Conservation (phyloP, 2,329 filamentous ascomycete species). For the Triangularia setosa region DNA sequence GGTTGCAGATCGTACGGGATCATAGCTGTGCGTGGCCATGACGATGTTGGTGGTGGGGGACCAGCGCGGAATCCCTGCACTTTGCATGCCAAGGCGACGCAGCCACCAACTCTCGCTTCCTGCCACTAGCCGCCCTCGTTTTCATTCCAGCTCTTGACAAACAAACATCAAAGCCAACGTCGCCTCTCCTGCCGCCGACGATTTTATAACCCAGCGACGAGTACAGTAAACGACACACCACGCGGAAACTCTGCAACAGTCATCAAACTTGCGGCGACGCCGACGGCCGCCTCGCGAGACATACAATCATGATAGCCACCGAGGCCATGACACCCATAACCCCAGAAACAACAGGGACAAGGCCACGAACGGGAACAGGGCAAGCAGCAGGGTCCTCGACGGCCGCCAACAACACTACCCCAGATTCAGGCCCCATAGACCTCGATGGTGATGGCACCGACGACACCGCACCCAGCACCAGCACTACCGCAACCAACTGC, state of each 20-base stretch:
- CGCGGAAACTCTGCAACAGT: background rate
- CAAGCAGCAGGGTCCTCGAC: slow-evolving; percentile 11
- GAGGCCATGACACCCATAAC: slow-evolving; percentile 17
- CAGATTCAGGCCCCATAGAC: background rate
- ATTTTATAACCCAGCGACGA: background rate
- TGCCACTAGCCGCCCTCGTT: slow-evolving; percentile 1
- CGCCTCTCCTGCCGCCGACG: background rate
- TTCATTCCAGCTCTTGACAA: slow-evolving; percentile 1
- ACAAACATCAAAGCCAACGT: background rate
- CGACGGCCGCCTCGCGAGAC: background rate
- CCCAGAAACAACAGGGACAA: slow-evolving; percentile 8
- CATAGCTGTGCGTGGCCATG: slow-evolving; percentile 8
- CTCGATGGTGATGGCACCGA: background rate
- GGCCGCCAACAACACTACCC: background rate
- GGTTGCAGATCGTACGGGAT: slow-evolving; percentile 12
- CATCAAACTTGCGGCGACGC: background rate
- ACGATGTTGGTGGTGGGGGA: background rate
- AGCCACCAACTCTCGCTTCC: slow-evolving; percentile 2
- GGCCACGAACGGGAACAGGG: background rate
- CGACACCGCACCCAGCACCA: slow-evolving; percentile 4
- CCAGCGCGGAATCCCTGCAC: background rate
- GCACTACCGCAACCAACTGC: slow-evolving; percentile 12
- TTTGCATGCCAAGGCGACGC: slow-evolving; percentile 3
- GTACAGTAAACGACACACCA: background rate
- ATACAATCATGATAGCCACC: background rate